A percentile compares a stretch with the other conserved stretches of the same genome.
phyloP scores from a whole-genome alignment of 257 asterid species.

The Solanum sitiens region DNA sequence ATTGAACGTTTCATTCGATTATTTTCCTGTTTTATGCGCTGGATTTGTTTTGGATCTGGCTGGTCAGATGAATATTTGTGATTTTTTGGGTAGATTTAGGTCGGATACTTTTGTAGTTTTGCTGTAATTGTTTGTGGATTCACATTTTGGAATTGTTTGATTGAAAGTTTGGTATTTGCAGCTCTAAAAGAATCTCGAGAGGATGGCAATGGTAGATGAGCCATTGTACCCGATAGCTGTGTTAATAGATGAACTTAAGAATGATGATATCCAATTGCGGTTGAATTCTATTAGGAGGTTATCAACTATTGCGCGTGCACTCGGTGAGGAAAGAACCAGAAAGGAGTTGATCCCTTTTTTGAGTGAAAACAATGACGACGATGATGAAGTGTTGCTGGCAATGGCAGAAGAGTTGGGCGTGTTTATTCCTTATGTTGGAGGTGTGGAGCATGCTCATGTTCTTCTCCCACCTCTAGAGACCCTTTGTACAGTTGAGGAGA shows the following conservation, averaged over 20 bases:
- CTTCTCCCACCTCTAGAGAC: slow-evolving; percentile 87
- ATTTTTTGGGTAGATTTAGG: not conserved
- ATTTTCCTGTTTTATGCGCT: not conserved
- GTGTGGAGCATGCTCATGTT: slow-evolving; percentile 84
- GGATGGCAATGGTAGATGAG: slow-evolving; percentile 86
- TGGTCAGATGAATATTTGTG: not conserved
- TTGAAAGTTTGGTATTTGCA: slow-evolving; percentile 1
- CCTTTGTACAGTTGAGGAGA: slow-evolving; percentile 86
- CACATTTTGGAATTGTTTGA: not conserved
- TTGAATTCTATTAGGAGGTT: slow-evolving; percentile 77
- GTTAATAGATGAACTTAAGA: slow-evolving; percentile 84
- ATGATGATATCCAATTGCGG: slow-evolving; percentile 79
- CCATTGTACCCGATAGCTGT: slow-evolving; percentile 96
- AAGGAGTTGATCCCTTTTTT: slow-evolving; percentile 81
- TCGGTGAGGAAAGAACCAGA: slow-evolving; percentile 89
- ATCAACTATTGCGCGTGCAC: slow-evolving; percentile 93
- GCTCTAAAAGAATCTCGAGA: not conserved
- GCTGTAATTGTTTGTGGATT: not conserved
- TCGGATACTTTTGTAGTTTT: not conserved
- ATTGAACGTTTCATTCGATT: not conserved
- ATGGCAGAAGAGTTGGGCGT: slow-evolving; percentile 96
- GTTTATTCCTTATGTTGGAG: slow-evolving; percentile 92
- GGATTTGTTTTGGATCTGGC: not conserved
- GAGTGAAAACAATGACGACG: slow-evolving; percentile 92
- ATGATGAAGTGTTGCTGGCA: slow-evolving; percentile 86